Evolutionary conservation across 2,329 filamentous ascomycete species (phyloP).

Genomic region (Fusarium camptoceras): DNA sequence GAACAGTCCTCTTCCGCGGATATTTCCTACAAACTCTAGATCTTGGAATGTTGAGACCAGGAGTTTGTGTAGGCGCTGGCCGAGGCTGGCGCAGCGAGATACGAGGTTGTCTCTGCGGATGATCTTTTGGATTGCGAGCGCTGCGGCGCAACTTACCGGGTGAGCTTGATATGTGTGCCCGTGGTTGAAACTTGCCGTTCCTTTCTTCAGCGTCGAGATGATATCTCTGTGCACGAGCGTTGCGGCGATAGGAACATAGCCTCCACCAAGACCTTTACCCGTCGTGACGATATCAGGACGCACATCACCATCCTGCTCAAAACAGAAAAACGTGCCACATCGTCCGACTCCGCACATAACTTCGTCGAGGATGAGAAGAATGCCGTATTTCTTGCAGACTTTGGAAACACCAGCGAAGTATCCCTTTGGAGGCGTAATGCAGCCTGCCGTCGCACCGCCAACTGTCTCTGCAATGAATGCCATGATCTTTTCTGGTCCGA

Average conservation of each 20-base stretch:
- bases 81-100: conserved; percentile 67
- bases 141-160: conserved; percentile 69
- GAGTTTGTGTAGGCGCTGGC: conserved; percentile 58
- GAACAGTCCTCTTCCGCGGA: conserved; percentile 68
- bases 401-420: conserved; percentile 76
- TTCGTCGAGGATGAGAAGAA: conserved; percentile 82
- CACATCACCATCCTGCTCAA: conserved; percentile 67
- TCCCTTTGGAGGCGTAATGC: conserved; percentile 72
- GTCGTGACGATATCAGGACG: conserved; percentile 73
- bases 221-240: conserved; percentile 67
- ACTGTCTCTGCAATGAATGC: conserved; percentile 81
- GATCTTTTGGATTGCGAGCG: conserved; percentile 71
- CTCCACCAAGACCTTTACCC: conserved; percentile 74
- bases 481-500: conserved; percentile 74
- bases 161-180: conserved; percentile 73
- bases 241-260: conserved; percentile 71
- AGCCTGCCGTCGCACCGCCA: conserved; percentile 75
- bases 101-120: conserved; percentile 69
- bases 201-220: conserved; percentile 55
- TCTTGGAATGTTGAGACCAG: conserved; percentile 57
- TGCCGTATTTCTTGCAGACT: conserved; percentile 77
- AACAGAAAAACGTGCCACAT: conserved; percentile 70
- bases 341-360: conserved; percentile 77
- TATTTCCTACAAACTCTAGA: conserved; percentile 67
- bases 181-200: conserved; percentile 58